phyloP scores from a whole-genome alignment of 352 stramenopile species.

The Aphanomyces cochlioides region DNA sequence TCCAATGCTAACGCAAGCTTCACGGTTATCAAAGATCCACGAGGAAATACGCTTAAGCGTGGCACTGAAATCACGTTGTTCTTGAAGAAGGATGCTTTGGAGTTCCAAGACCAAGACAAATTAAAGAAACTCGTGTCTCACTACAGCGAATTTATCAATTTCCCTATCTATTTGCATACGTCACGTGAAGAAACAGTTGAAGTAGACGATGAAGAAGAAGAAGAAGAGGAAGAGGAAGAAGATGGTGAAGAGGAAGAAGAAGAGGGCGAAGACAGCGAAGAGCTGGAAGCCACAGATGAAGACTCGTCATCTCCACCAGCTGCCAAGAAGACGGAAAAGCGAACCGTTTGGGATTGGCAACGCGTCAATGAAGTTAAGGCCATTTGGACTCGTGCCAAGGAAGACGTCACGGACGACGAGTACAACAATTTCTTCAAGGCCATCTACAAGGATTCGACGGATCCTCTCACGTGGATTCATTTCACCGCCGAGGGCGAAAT shows the following conservation, averaged over 20 bases:
- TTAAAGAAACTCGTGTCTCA: slow-evolving; percentile 94
- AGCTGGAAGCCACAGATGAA: slow-evolving; percentile 72
- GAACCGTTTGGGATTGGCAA: slow-evolving; percentile 94
- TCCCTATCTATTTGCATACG: slow-evolving; percentile 98
- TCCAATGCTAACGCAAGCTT: slow-evolving; percentile 96
- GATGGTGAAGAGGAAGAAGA: slow-evolving; percentile 61
- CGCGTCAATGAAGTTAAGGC: slow-evolving; percentile 96
- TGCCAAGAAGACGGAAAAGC: slow-evolving; percentile 88
- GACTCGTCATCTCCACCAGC: slow-evolving; percentile 46
- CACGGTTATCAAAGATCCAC: slow-evolving; percentile 93
- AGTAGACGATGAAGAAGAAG: slow-evolving; percentile 77
- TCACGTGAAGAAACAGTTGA: slow-evolving; percentile 89
- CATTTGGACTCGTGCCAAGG: slow-evolving; percentile 97
- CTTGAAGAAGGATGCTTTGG: slow-evolving; percentile 96
- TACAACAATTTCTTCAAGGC: slow-evolving; percentile 99
- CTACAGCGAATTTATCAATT: slow-evolving; percentile 99
- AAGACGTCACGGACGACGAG: slow-evolving; percentile 97
- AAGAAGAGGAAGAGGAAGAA: slow-evolving; percentile 59
- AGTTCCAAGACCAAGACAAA: slow-evolving; percentile 94
- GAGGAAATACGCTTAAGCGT: slow-evolving; percentile 92
- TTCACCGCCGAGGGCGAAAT: slow-evolving; percentile 99
- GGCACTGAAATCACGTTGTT: slow-evolving; percentile 99
- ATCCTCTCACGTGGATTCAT: slow-evolving; percentile 96
- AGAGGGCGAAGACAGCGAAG: slow-evolving; percentile 54
- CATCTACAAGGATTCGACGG: slow-evolving; percentile 86